Evolutionary conservation across 2,329 filamentous ascomycete species (phyloP), one percentile per base, ranked within the genome.

Genomic region (Furcasterigmium furcatum): DNA sequence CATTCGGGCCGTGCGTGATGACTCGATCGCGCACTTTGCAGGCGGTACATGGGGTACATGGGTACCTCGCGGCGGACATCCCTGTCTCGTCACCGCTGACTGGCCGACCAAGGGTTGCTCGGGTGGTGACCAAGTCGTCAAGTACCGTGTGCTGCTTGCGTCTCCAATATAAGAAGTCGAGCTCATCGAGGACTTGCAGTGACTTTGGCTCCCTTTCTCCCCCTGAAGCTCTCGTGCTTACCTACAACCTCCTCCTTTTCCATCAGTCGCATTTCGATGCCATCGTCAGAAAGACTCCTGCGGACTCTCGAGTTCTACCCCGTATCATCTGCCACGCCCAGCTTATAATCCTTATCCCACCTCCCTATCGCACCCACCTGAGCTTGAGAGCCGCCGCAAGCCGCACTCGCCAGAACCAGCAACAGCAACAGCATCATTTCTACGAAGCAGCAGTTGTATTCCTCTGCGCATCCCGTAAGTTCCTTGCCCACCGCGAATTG

Each of bases 71-170:
- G 27, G 13, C 14, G 20, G 27, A 16, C 18, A 42, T 42, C 40
- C 40, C 40, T 42, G 40, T 42, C 22, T 42, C 25, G 27, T 25
- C 40, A 42, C 21, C 40, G 40, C 34, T 42, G 40, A 42, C 40
- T 42, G 40, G 40, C 27, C 40, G 27, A 22, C 40, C 27, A 19
- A 22, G 34, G 34, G 24, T 16, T 16, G 16, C 18, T 9, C 34
- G n/a, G 34, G 34, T 36, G 34, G 40, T 42, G 40, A 42, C 40
- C 27, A 42, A 34, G 27, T 42, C 14, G 40, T 18, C 14, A 40
- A 40, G 38, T 25, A 40, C 38, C 38, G n/a, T 27, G 24, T 12
- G 38, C 38, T 29, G 22, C 22, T 40, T 21, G 22, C 38, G 40
- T n/a, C n/a, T 19, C 40, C 24, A 19, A 20, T 42, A 42, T 42